Percentiles rank a stretch among this genome's conserved stretches.
Evolutionary conservation across 306 rosid genomes (phyloP).

Genomic region (Ziziphus jujuba): DNA sequence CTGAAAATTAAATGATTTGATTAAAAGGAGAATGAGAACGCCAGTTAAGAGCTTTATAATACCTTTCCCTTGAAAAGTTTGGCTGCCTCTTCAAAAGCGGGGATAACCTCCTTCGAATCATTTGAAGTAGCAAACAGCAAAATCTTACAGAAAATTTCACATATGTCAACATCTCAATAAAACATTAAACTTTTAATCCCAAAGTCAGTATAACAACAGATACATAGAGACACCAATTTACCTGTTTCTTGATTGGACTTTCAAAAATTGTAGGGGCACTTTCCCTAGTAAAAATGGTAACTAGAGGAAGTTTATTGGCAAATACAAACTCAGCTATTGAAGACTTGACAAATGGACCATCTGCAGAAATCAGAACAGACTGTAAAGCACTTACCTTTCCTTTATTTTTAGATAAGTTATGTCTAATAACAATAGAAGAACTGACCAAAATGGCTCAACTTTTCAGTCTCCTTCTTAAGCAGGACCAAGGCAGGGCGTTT

Average conservation of each 20-base stretch:
- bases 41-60: constrained; percentile 8
- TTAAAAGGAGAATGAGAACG: background rate
- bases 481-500: constrained; percentile 89
- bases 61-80: constrained; percentile 94
- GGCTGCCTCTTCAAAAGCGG: constrained; percentile 76
- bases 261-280: constrained; percentile 81
- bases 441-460: constrained; percentile 76
- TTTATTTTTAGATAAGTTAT: background rate
- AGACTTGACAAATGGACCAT: constrained; percentile 70
- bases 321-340: constrained; percentile 68
- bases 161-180: constrained; percentile 12
- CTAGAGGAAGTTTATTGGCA: constrained; percentile 89
- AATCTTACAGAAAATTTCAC: constrained; percentile 42
- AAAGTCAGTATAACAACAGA: background rate
- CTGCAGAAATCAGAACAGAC: constrained; percentile 44
- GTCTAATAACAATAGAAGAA: constrained; percentile 8
- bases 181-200: background rate
- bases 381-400: background rate
- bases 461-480: constrained; percentile 84
- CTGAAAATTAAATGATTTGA: background rate
- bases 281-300: constrained; percentile 79
- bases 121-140: constrained; percentile 70
- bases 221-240: constrained; percentile 27
- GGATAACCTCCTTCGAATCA: constrained; percentile 66
- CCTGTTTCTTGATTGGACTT: constrained; percentile 95